phyloP scores from a whole-genome alignment of 345 rosid species.

The Boechera divaricarpa region DNA sequence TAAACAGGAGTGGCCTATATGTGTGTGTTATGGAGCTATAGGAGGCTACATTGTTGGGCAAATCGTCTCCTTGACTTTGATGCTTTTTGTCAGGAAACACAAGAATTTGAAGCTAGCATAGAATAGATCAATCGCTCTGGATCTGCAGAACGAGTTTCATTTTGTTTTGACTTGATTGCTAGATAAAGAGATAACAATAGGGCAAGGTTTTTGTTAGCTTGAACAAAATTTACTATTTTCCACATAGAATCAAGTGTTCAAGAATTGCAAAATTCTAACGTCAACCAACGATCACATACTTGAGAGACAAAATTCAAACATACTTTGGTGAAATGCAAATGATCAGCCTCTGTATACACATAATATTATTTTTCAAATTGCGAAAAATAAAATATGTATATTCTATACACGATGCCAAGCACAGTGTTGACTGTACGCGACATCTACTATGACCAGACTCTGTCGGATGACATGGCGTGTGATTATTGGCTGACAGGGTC shows the following conservation, averaged over 20 bases:
- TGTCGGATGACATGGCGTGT: conserved; percentile 28
- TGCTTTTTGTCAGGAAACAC: conserved; percentile 33
- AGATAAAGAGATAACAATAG: conserved; percentile 20
- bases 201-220: conserved; percentile 19
- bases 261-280: neutral
- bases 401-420: neutral
- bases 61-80: conserved; percentile 50
- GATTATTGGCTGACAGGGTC: conserved; percentile 1
- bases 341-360: neutral
- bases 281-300: conserved; percentile 7
- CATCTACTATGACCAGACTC: conserved; percentile 4
- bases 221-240: conserved; percentile 1
- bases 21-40: conserved; percentile 79
- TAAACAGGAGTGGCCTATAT: conserved; percentile 86
- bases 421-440: conserved; percentile 29
- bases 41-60: conserved; percentile 62
- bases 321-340: neutral
- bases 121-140: conserved; percentile 8
- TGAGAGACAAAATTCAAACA: neutral
- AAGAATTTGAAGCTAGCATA: conserved; percentile 43
- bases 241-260: conserved; percentile 21
- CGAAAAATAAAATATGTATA: neutral
- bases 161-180: conserved; percentile 30
- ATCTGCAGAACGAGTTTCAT: conserved; percentile 9
- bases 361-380: no score